Evolutionary conservation across 1,284 basidiomycete species (phyloP).

Genomic region (Agroathelia rolfsii): DNA sequence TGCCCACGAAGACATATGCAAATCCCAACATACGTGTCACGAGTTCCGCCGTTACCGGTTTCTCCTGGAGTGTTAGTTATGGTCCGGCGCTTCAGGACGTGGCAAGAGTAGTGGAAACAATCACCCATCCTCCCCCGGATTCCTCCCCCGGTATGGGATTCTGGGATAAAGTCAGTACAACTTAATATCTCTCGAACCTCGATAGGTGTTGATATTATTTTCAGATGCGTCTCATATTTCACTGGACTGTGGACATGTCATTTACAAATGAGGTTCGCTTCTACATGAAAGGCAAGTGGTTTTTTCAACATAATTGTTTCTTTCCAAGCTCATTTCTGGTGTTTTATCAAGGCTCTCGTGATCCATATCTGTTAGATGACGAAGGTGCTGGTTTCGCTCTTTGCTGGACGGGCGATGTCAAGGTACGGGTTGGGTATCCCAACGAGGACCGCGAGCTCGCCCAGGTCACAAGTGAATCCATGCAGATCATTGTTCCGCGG

Average conservation of each 20-base stretch:
- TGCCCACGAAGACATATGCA: constrained; percentile 92
- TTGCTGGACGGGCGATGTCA: constrained; percentile 74
- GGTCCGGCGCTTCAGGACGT: constrained; percentile 83
- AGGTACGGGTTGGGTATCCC: constrained; percentile 62
- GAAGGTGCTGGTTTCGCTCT: constrained; percentile 85
- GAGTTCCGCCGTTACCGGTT: constrained; percentile 59
- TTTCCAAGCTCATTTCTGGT: constrained; percentile 13
- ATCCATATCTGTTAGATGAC: constrained; percentile 73
- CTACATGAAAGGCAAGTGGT: constrained; percentile 77
- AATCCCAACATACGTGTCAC: constrained; percentile 62
- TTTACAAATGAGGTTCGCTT: constrained; percentile 63
- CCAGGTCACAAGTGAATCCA: constrained; percentile 76
- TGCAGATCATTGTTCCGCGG: constrained; percentile 80
- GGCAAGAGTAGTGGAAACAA: constrained; percentile 73
- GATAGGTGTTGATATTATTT: constrained; percentile 1
- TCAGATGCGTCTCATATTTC: neutral
- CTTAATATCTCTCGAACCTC: neutral
- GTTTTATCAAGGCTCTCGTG: constrained; percentile 57
- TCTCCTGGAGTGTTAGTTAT: constrained; percentile 90
- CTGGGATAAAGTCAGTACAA: constrained; percentile 72
- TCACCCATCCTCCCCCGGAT: constrained; percentile 78
- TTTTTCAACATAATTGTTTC: constrained; percentile 38
- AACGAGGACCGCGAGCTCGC: constrained; percentile 76
- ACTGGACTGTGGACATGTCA: neutral
- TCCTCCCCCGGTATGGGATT: constrained; percentile 85